A percentile compares a stretch with the other conserved stretches of the same genome.
Conservation (phyloP, 2,329 filamentous ascomycete species). For the Fusarium graminum region DNA sequence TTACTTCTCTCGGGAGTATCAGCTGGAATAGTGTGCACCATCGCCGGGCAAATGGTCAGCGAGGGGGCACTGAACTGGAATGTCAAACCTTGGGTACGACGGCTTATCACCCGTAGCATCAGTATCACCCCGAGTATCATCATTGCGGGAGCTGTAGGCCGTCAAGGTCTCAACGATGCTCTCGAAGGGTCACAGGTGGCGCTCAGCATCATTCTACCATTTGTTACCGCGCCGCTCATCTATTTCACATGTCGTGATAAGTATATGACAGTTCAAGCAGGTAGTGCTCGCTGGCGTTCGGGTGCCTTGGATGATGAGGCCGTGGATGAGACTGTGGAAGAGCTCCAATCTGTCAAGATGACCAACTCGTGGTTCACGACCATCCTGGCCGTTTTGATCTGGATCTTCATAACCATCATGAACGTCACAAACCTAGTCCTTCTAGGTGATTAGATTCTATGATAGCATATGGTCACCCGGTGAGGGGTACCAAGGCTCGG, state of each 20-base stretch:
- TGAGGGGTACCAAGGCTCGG: no score
- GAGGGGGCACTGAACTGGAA: slow-evolving; percentile 77
- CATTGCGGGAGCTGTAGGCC: slow-evolving; percentile 83
- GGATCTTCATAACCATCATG: no score
- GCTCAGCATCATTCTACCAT: slow-evolving; percentile 82
- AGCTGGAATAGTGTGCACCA: slow-evolving; percentile 89
- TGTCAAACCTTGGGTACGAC: slow-evolving; percentile 82
- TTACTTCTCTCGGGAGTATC: slow-evolving; percentile 83
- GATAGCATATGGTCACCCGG: no score
- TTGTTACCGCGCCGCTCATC: slow-evolving; percentile 84
- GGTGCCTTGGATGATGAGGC: not conserved
- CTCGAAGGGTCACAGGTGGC: slow-evolving; percentile 83
- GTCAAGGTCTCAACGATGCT: slow-evolving; percentile 76
- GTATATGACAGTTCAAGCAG: slow-evolving; percentile 77
- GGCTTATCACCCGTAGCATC: slow-evolving; percentile 81
- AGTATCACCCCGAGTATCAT: slow-evolving; percentile 86
- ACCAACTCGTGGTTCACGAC: no score
- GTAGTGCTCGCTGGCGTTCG: not conserved
- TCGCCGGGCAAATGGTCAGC: slow-evolving; percentile 88
- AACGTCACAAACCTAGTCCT: no score
- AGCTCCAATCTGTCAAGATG: no score
- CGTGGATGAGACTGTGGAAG: no score
- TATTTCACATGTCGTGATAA: slow-evolving; percentile 85
- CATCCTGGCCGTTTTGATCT: no score
- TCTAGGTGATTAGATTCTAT: no score